Conservation (phyloP, 2,329 filamentous ascomycete genomes). For the Daldinia eschscholtzii region DNA sequence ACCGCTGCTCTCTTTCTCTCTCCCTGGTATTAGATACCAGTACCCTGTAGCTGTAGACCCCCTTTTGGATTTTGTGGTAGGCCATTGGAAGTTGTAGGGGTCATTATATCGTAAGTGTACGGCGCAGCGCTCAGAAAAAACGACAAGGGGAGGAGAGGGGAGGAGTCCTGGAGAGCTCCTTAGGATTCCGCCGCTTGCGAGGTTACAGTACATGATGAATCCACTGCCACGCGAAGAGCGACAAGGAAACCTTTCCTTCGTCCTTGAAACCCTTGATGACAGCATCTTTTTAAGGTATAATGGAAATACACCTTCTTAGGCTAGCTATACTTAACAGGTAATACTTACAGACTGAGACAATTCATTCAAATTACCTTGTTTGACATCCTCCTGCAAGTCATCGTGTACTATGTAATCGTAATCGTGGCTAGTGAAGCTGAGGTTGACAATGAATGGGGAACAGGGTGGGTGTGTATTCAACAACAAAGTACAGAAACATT, state of each 20-base stretch:
- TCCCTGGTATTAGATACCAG: conserved; percentile 15
- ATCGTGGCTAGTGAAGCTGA: conserved; percentile 38
- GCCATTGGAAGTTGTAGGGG: conserved; percentile 9
- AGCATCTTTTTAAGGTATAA: conserved; percentile 1
- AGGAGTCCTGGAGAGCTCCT: conserved; percentile 25
- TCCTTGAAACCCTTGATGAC: conserved; percentile 22
- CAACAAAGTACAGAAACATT: conserved; percentile 8
- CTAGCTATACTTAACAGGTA: conserved; percentile 9
- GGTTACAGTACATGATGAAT: conserved; percentile 42
- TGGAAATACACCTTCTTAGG: conserved; percentile 15
- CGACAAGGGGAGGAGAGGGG: conserved; percentile 6
- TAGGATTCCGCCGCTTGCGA: conserved; percentile 27
- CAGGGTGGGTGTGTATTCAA: conserved; percentile 22
- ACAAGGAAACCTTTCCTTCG: conserved; percentile 31
- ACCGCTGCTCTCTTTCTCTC: conserved; percentile 23
- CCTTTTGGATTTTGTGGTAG: conserved; percentile 25
- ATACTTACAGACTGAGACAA: conserved; percentile 14
- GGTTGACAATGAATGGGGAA: conserved; percentile 7
- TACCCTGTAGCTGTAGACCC: conserved; percentile 7
- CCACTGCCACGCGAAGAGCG: conserved; percentile 43
- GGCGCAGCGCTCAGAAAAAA: conserved; percentile 22
- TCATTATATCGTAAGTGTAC: conserved; percentile 25
- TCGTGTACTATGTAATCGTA: conserved; percentile 21
- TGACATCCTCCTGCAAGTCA: conserved; percentile 37
- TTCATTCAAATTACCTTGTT: conserved; percentile 30